Percentiles rank a stretch among this genome's conserved stretches.
phyloP scores from a whole-genome alignment of 2,329 filamentous ascomycete species.

The Lasiodiplodia sp. region DNA sequence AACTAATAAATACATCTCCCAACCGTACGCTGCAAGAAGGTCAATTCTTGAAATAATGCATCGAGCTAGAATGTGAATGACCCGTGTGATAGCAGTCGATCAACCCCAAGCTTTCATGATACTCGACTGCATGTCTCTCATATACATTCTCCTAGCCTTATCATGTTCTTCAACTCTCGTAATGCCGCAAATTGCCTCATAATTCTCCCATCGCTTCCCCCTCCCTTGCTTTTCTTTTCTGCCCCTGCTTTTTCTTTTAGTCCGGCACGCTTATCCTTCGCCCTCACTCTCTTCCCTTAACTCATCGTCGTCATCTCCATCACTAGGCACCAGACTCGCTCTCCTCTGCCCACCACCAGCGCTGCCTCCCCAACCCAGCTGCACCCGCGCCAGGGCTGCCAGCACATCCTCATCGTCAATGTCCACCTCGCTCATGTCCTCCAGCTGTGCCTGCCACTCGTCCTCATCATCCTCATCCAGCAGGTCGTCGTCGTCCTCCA shows the following conservation, averaged over 20 bases:
- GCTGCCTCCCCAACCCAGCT: neutral
- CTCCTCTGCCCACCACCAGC: neutral
- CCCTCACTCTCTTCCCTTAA: neutral
- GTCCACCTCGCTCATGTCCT: constrained; percentile 15
- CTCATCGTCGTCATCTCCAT: constrained; percentile 6
- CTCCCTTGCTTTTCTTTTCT: neutral
- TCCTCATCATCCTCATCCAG: neutral
- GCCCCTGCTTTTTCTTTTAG: too few species aligned
- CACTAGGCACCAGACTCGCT: constrained; percentile 8
- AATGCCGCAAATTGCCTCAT: neutral
- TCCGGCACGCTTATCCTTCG: neutral
- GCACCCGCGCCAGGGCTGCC: neutral
- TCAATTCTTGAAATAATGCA: neutral
- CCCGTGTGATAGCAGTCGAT: neutral
- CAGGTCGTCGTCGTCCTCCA: neutral
- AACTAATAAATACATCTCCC: too few species aligned
- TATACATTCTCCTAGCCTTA: neutral
- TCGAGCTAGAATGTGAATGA: neutral
- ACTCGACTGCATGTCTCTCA: neutral
- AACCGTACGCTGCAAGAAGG: too few species aligned
- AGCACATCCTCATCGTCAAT: neutral
- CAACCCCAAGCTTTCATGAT: neutral
- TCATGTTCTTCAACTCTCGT: neutral
- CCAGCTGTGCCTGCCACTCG: neutral
- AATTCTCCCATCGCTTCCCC: neutral